Evolutionary conservation across 2,329 filamentous ascomycete genomes (phyloP).

Genomic region (Epichloe typhina): DNA sequence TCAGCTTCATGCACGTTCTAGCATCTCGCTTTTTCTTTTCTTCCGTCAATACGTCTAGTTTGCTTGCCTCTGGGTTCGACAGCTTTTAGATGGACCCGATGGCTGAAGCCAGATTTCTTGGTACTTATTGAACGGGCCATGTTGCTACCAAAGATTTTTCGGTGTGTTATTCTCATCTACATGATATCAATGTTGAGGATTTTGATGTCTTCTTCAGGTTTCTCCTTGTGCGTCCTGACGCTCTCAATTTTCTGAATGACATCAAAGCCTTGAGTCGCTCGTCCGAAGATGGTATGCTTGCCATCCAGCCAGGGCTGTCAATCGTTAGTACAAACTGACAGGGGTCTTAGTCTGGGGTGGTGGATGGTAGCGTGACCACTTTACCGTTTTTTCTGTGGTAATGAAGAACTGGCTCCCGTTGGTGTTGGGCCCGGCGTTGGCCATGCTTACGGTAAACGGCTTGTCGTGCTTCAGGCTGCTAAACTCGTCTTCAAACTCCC

Average conservation of each 20-base stretch:
- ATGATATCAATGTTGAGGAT: slow-evolving; percentile 72
- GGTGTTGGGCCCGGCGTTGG: slow-evolving; percentile 88
- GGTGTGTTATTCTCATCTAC: slow-evolving; percentile 17
- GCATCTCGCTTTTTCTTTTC: background rate
- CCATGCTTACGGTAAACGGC: slow-evolving; percentile 94
- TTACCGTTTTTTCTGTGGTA: slow-evolving; percentile 85
- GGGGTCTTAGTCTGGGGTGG: slow-evolving; percentile 1
- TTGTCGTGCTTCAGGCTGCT: slow-evolving; percentile 85
- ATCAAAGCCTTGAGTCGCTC: slow-evolving; percentile 80
- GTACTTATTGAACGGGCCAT: background rate
- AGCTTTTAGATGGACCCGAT: background rate
- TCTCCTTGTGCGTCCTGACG: slow-evolving; percentile 72
- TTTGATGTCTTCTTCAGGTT: slow-evolving; percentile 93
- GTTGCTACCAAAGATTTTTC: background rate
- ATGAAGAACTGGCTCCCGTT: slow-evolving; percentile 98
- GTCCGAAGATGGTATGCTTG: slow-evolving; percentile 92
- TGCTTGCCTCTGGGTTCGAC: background rate
- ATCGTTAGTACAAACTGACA: slow-evolving; percentile 5
- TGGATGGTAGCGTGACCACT: slow-evolving; percentile 19
- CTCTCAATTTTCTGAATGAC: slow-evolving; percentile 96
- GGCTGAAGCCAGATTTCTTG: background rate
- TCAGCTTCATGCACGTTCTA: background rate
- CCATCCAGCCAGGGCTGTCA: slow-evolving; percentile 75
- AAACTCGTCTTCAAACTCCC: slow-evolving; percentile 92
- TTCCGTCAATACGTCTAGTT: background rate